Conservation (phyloP, 805 yeast species). For the Hanseniaspora mollemarum region DNA sequence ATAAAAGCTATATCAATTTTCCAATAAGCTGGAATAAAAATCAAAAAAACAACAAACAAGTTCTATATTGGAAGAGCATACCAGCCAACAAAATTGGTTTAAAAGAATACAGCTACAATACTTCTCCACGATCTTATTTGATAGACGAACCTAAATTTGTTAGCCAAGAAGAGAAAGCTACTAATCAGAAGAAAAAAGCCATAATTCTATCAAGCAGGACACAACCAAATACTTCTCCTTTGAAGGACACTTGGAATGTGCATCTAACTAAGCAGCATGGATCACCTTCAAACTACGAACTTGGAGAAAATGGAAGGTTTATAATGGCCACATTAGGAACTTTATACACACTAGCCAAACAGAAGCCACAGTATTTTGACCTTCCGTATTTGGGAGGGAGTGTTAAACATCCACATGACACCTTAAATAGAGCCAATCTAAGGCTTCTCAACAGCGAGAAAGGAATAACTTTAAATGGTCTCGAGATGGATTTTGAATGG, state of each 20-base stretch:
- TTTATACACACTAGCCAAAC: neutral
- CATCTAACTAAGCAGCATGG: neutral
- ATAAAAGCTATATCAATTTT: neutral
- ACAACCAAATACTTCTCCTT: neutral
- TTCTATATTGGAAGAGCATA: neutral
- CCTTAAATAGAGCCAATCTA: neutral
- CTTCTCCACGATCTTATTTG: neutral
- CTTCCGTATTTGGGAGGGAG: neutral
- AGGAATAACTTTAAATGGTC: conserved; percentile 3
- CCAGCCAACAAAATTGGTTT: neutral
- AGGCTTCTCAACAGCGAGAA: neutral
- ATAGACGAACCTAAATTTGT: neutral
- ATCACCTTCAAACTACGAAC: neutral
- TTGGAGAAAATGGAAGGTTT: neutral
- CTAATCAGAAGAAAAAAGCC: neutral
- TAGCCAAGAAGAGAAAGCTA: neutral
- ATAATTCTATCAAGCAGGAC: neutral
- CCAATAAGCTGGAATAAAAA: neutral
- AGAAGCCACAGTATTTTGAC: neutral
- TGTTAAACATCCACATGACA: neutral
- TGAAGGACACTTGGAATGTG: neutral
- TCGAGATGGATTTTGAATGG: neutral
- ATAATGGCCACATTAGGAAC: conserved; percentile 1
- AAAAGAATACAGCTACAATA: neutral
- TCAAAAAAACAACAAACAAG: neutral